Conservation (phyloP, 192 early-diverging fungal genomes). For the Backusella tuberculispora region DNA sequence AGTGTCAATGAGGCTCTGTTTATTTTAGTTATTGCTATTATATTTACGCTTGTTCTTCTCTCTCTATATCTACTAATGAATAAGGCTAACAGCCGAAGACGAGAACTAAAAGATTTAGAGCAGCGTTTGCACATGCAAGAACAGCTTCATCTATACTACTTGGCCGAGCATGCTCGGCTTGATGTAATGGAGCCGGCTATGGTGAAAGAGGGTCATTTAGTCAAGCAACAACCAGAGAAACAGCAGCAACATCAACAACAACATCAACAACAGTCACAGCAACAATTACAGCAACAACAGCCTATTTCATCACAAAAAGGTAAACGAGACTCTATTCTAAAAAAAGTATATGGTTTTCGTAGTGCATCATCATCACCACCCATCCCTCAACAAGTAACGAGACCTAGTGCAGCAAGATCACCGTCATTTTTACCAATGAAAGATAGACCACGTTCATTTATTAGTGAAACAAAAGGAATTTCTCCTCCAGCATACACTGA, state of each 20-base stretch:
- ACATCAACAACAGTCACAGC: not conserved
- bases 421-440: slow-evolving; percentile 26
- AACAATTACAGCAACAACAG: not conserved
- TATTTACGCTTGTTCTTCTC: slow-evolving; percentile 10
- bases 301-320: not conserved
- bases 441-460: slow-evolving; percentile 1
- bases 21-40: slow-evolving; percentile 13
- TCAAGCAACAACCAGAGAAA: not conserved
- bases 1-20: slow-evolving; percentile 12
- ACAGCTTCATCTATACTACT: not conserved
- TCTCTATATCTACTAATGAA: slow-evolving; percentile 7
- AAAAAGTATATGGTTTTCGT: slow-evolving; percentile 20
- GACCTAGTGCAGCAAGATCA: slow-evolving; percentile 17
- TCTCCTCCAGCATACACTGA: slow-evolving; percentile 4
- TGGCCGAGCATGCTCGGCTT: not conserved
- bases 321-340: slow-evolving; percentile 1
- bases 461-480: slow-evolving; percentile 6
- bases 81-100: slow-evolving; percentile 15
- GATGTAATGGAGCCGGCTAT: not conserved
- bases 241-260: not conserved
- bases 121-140: slow-evolving; percentile 16
- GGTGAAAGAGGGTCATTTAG: not conserved
- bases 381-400: not conserved
- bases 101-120: slow-evolving; percentile 8
- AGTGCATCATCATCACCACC: not conserved